Percentiles rank a stretch among this genome's conserved stretches.
phyloP scores from a whole-genome alignment of 2,329 filamentous ascomycete genomes.

The Pseudonectria buxi region DNA sequence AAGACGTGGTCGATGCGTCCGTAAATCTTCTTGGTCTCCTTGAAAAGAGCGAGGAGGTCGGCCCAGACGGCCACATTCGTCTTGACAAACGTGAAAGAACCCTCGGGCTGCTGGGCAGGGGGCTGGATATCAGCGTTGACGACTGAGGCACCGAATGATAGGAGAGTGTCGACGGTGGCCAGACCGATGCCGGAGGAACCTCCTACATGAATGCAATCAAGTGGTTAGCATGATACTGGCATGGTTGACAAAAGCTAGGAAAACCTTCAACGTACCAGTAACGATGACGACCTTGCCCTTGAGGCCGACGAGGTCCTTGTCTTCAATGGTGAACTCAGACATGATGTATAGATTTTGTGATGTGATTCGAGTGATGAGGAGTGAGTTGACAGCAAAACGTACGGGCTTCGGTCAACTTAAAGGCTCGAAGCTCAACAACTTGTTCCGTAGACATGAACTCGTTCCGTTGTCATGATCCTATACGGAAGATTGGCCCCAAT shows the following conservation, averaged over 20 bases:
- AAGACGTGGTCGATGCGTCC: conserved; percentile 75
- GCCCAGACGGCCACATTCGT: conserved; percentile 45
- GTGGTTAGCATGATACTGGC: background rate
- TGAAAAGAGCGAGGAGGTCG: conserved; percentile 45
- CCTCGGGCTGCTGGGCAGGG: conserved; percentile 20
- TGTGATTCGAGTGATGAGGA: background rate
- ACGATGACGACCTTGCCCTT: conserved; percentile 46
- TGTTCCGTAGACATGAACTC: too few species aligned
- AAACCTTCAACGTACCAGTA: conserved; percentile 35
- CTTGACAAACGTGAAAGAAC: conserved; percentile 33
- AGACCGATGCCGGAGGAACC: conserved; percentile 56
- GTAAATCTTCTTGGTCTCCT: conserved; percentile 47
- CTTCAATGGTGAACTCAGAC: conserved; percentile 39
- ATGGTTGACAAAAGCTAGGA: too few species aligned
- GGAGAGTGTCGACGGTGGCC: conserved; percentile 44
- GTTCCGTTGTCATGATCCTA: too few species aligned
- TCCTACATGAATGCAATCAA: conserved; percentile 25
- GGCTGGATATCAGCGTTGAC: conserved; percentile 47
- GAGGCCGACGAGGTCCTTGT: conserved; percentile 35
- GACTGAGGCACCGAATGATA: conserved; percentile 47
- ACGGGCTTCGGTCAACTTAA: too few species aligned
- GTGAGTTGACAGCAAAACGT: too few species aligned
- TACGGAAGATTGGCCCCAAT: too few species aligned
- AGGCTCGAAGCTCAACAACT: too few species aligned
- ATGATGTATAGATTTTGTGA: conserved; percentile 21